Base-by-base conservation (phyloP, 257 asterid genomes). In the Paraleonurus japonicus region DNA sequence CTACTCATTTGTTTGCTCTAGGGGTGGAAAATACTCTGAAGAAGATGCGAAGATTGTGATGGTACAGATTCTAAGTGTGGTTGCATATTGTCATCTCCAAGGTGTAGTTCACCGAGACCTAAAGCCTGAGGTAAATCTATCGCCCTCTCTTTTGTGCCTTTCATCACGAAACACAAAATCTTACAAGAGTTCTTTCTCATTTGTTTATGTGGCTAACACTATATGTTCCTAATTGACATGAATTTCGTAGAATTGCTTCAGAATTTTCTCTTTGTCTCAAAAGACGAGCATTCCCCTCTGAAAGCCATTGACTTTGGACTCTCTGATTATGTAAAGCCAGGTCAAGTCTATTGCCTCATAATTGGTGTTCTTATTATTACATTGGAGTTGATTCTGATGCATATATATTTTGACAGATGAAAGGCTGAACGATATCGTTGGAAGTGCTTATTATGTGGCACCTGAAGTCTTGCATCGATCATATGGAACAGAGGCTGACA, bases 291-390 rank as follows among this genome's bases (percentile, higher is more conserved):
- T 68, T 83, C 92, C 64, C 51, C 89, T 28, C 63, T 90, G 75
- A 90, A 88, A 83, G 95, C 92, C 74, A 88, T 88, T 12, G 96
- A 90, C 79, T 88, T 90, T 67, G 96, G 96, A 55, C 95, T 90
- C 67, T 90, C 96, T 20, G 95, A 90, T 77, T 86, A 84, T 48
- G 90, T 88, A 65, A 88, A 82, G 79, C 95, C 96, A 84, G 96
- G 96, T 89, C 10, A 23, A 37, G 41, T 30, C 51, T 65, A 69
- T 32, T 57, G 45, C 80, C 53, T 39, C 24, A 3, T 60, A 33
- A 15, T 63, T 12, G 6, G 23, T 75, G 28, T 75, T 59, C 43
- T 70, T 19, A 4, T 64, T 45, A 43, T 30, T 30, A 24, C 0
- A 5, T 37, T 58, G 26, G 61, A 72, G 67, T 61, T n/a, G 27